Base-by-base conservation (phyloP, 495 filamentous ascomycete species). In the Penicillium psychrofluorescens region DNA sequence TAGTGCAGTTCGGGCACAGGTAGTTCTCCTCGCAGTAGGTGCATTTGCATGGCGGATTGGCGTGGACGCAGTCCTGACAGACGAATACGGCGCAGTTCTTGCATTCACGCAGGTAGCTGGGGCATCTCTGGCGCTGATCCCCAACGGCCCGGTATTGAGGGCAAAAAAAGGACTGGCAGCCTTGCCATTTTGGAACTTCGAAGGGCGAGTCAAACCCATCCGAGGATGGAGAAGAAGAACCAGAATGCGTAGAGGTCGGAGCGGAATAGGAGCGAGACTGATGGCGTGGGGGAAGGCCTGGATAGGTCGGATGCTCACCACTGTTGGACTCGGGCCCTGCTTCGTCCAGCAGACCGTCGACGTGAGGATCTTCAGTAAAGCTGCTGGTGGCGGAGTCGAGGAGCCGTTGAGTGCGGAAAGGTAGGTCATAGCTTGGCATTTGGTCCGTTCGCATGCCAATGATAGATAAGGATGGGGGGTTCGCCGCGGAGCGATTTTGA, bases 151-250 rank as follows among this genome's bases (percentile, higher is more conserved):
- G 66, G 30, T 67, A 69, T 36, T 66, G 65, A 2, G 74, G 77
- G 43, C 77, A 81, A 46, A 77, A 75, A 53, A 77, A 79, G 4
- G 74, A 71, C 37, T 75, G 75, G 46, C 77, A 81, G 28, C 77
- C 77, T 56, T 74, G 69, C 77, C 77, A 78, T 45, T 66, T 69
- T 11, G 55, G 46, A 1, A 47, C 46, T 10, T 64, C 66, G n/a
- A 61, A 37, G 8, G 67, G 47, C 33, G 65, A 61, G 38, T 71
- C 61, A 54, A 68, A 62, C 54, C 63, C 63, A 36, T 65, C 49
- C 28, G 62, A 64, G n/a, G 60, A 62, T 2, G 63, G 64, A 8
- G 71, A 67, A 2, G 63, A 66, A 7, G 61, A 64, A 9, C 64
- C 60, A 2, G 68, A 75, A 36, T 62, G 59, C 46, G 66, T 68